These are phyloP conservation scores for Linum lewisii DNA, from an alignment of 345 rosid genomes.

Conservation along the genomic window DNA sequence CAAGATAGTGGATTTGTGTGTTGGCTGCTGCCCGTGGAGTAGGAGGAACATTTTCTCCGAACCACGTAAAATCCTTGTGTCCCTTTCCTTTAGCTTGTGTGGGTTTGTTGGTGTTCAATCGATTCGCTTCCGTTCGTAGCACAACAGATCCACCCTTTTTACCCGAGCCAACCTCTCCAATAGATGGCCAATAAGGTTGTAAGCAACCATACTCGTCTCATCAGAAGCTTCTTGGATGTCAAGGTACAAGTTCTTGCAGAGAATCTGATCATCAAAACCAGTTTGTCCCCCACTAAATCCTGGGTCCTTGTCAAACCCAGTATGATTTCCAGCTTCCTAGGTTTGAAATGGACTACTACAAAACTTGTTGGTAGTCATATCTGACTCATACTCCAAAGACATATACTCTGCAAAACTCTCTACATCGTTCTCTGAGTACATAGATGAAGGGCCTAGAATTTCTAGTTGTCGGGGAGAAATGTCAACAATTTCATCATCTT, in stretches of 20 bases:
- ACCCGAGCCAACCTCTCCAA: conserved; percentile 27
- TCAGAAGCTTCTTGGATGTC: conserved; percentile 70
- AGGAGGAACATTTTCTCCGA: too few relatives aligned
- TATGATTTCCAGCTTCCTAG: conserved; percentile 16
- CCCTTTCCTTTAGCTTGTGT: too few relatives aligned
- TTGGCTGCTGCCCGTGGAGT: too few relatives aligned
- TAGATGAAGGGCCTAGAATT: too few relatives aligned
- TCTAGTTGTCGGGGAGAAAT: conserved; percentile 8
- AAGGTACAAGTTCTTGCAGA: conserved; percentile 39
- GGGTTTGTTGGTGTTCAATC: too few relatives aligned
- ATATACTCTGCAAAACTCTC: conserved; percentile 55
- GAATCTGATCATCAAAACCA: conserved; percentile 17
- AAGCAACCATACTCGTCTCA: conserved; percentile 54
- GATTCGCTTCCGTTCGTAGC: too few relatives aligned
- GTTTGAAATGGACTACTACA: conserved; percentile 8
- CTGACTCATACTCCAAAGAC: conserved; percentile 12
- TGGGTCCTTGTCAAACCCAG: conserved; percentile 16
- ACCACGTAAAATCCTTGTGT: too few relatives aligned
- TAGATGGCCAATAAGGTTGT: conserved; percentile 51
- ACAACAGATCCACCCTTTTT: not conserved
- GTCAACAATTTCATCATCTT: conserved; percentile 32
- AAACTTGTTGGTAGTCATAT: conserved; percentile 5
- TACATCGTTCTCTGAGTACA: conserved; percentile 24
- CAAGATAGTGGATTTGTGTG: too few relatives aligned
- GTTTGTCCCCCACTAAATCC: conserved; percentile 17